A percentile compares a stretch with the other conserved stretches of the same genome.
These are phyloP conservation scores for Botrytis tulipae DNA, from an alignment of 2,329 filamentous ascomycete species.

Conservation along the genomic window DNA sequence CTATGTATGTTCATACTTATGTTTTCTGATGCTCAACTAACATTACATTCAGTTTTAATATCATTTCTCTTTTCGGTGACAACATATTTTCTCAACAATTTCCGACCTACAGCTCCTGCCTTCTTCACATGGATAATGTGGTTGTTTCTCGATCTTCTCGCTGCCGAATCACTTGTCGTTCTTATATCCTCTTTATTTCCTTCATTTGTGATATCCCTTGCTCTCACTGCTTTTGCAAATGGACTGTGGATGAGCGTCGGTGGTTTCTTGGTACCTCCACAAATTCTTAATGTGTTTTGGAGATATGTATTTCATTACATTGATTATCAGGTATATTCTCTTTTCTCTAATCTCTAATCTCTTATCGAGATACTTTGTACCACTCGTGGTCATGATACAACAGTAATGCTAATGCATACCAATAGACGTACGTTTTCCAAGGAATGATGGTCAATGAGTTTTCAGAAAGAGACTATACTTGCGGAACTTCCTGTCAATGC, in stretches of 20 bases:
- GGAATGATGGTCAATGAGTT: conserved; percentile 96
- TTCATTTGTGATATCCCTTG: conserved; percentile 76
- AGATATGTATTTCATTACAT: conserved; percentile 86
- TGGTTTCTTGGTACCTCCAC: conserved; percentile 75
- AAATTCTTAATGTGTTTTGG: conserved; percentile 77
- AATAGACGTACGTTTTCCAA: conserved; percentile 73
- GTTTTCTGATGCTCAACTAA: conserved; percentile 19
- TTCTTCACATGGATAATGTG: conserved; percentile 81
- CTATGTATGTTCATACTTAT: conserved; percentile 50
- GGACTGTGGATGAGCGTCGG: conserved; percentile 86
- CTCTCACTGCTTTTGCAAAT: conserved; percentile 80
- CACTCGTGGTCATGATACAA: background rate
- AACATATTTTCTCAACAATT: conserved; percentile 78
- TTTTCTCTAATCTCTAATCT: background rate
- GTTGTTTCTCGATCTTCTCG: conserved; percentile 80
- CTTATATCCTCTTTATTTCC: conserved; percentile 71
- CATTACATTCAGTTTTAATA: conserved; percentile 57
- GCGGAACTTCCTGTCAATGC: conserved; percentile 52
- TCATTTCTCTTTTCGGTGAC: conserved; percentile 71
- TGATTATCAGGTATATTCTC: conserved; percentile 63
- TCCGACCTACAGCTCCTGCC: conserved; percentile 59
- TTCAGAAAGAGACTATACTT: conserved; percentile 59
- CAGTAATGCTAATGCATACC: conserved; percentile 3
- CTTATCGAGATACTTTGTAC: background rate
- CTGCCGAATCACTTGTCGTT: conserved; percentile 79